Conservation (phyloP, 2,329 filamentous ascomycete species). For the Colletotrichum endophyticum region DNA sequence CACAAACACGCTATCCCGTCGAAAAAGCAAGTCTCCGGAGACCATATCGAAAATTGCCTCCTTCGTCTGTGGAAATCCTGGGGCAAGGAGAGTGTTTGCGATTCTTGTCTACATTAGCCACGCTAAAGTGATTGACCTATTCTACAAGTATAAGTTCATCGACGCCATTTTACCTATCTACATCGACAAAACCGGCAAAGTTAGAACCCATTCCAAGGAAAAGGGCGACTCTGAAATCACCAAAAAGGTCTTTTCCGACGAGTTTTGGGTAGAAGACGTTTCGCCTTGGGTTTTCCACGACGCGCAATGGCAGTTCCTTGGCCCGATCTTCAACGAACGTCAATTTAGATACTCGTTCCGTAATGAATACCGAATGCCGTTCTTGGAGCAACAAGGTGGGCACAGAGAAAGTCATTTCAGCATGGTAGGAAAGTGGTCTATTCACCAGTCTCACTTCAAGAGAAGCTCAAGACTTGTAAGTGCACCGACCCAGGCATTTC, state of each 20-base stretch:
- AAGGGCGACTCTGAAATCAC: too few species aligned
- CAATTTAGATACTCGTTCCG: too few species aligned
- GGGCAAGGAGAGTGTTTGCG: background rate
- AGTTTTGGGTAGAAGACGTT: too few species aligned
- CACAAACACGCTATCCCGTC: background rate
- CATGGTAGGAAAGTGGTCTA: background rate
- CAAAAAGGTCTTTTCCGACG: too few species aligned
- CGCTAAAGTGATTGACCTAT: background rate
- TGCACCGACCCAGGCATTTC: too few species aligned
- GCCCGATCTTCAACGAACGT: background rate
- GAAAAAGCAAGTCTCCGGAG: fast-evolving
- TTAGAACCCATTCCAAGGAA: too few species aligned
- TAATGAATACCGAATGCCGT: background rate
- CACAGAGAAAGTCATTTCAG: background rate
- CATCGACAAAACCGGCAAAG: too few species aligned
- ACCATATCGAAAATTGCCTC: background rate
- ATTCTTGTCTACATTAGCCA: background rate
- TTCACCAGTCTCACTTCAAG: background rate
- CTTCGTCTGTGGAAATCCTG: background rate
- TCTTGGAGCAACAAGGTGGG: background rate
- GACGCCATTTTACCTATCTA: background rate
- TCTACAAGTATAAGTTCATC: background rate
- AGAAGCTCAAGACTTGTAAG: background rate
- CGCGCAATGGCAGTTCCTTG: background rate
- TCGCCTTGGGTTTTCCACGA: too few species aligned